Evolutionary conservation across 306 rosid species (phyloP).

Genomic region (Vigna hirtella): DNA sequence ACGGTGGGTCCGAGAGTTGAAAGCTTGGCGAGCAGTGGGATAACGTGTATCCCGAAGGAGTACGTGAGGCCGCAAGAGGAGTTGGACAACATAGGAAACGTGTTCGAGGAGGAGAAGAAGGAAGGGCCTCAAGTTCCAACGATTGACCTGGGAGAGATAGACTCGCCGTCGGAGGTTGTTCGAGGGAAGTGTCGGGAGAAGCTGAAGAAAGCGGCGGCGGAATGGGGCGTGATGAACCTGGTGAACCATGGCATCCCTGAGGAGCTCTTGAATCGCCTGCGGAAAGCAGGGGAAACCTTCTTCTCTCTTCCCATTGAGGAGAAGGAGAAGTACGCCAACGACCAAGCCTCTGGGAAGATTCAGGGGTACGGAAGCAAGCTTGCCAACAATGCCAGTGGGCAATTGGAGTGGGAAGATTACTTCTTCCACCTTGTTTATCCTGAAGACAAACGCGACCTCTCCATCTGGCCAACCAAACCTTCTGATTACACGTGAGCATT

Average conservation of each 20-base stretch:
- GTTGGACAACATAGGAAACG: constrained; percentile 60
- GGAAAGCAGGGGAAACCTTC: constrained; percentile 62
- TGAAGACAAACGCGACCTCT: constrained; percentile 66
- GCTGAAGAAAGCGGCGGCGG: constrained; percentile 69
- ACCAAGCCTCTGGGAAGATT: constrained; percentile 60
- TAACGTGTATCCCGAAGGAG: constrained; percentile 67
- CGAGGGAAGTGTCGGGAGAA: constrained; percentile 59
- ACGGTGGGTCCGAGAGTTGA: constrained; percentile 64
- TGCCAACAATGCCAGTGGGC: constrained; percentile 76
- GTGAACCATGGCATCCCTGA: constrained; percentile 78
- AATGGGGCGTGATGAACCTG: constrained; percentile 89
- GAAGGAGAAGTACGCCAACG: constrained; percentile 83
- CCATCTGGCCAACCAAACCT: constrained; percentile 79
- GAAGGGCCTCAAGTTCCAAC: constrained; percentile 77
- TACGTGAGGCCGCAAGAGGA: constrained; percentile 82
- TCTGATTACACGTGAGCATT: constrained; percentile 62
- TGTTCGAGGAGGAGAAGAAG: constrained; percentile 72
- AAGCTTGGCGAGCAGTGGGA: constrained; percentile 70
- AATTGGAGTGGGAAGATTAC: constrained; percentile 89
- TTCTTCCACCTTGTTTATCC: constrained; percentile 79
- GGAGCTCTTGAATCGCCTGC: constrained; percentile 56
- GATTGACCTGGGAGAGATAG: constrained; percentile 67
- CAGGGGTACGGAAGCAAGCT: constrained; percentile 97
- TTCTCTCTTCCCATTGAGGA: constrained; percentile 66
- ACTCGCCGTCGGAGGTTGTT: constrained; percentile 52